These are phyloP conservation scores for Quercus lobata DNA, from an alignment of 331 rosid genomes.

Conservation along the genomic window DNA sequence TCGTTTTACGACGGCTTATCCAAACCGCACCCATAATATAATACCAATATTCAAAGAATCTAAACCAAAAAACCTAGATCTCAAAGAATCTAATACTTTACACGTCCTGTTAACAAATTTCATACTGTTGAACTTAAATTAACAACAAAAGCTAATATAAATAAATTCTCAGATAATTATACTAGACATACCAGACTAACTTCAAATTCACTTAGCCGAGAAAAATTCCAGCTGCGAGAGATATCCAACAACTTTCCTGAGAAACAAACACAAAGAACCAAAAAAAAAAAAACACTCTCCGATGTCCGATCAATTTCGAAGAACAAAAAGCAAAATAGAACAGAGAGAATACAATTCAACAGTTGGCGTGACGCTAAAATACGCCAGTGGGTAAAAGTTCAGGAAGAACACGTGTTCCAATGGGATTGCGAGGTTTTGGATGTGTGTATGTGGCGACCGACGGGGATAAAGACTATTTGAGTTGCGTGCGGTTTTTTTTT, in stretches of 20 bases:
- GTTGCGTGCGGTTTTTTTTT: neutral
- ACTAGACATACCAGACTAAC: neutral
- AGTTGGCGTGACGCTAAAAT: neutral
- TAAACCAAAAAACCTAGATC: neutral
- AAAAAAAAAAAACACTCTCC: too few relatives aligned
- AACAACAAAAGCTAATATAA: neutral
- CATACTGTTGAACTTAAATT: too few relatives aligned
- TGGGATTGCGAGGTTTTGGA: constrained; percentile 14
- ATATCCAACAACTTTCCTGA: neutral
- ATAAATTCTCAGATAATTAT: too few relatives aligned
- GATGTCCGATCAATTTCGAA: neutral
- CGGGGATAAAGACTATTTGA: neutral
- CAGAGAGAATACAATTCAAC: neutral
- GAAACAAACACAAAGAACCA: neutral
- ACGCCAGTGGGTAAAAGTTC: constrained; percentile 8
- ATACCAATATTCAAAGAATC: neutral
- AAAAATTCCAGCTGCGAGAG: neutral
- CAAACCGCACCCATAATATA: too few relatives aligned
- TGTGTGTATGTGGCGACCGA: constrained; percentile 16
- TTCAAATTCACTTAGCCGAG: neutral
- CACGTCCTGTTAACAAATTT: neutral
- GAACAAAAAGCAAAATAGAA: neutral
- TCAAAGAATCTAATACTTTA: neutral
- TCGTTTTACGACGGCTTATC: too few relatives aligned
- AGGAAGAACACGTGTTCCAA: constrained; percentile 15